Percentiles rank a stretch among this genome's conserved stretches.
Conservation (phyloP, 768 basidiomycete species). For the Lactarius pseudohatsudake region DNA sequence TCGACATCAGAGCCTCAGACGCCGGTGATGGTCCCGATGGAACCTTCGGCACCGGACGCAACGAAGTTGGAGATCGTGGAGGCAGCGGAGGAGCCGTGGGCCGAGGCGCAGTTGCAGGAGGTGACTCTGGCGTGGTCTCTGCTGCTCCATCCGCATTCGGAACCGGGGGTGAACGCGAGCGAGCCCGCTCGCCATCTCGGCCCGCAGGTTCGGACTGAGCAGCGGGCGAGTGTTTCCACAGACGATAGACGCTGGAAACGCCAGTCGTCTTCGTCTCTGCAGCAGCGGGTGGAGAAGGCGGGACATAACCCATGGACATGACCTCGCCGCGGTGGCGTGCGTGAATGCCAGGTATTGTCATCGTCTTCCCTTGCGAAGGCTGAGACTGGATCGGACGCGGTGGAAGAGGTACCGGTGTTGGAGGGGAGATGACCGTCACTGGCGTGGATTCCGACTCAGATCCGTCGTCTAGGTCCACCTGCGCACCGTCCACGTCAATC, state of each 20-base stretch:
- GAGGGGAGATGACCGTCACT: conserved; percentile 4
- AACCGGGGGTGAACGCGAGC: neutral
- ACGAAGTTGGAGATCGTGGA: conserved; percentile 41
- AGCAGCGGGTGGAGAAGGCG: conserved; percentile 44
- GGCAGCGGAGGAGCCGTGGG: conserved; percentile 47
- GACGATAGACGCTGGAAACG: conserved; percentile 68
- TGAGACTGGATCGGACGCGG: conserved; percentile 66
- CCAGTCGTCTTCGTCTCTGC: conserved; percentile 46
- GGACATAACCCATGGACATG: conserved; percentile 80
- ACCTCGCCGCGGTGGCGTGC: conserved; percentile 82
- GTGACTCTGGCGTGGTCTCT: conserved; percentile 8
- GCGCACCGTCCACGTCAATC: conserved; percentile 16
- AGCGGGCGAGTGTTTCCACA: conserved; percentile 62
- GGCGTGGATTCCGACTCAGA: neutral
- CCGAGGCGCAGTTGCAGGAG: conserved; percentile 20
- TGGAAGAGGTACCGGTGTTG: conserved; percentile 25
- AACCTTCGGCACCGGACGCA: conserved; percentile 28
- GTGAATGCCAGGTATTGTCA: conserved; percentile 88
- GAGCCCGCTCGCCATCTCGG: conserved; percentile 13
- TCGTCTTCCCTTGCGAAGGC: conserved; percentile 69
- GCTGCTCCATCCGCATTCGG: conserved; percentile 7
- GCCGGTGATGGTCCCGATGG: conserved; percentile 39
- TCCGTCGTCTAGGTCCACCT: conserved; percentile 4
- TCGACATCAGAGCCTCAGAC: conserved; percentile 56
- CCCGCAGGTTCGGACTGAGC: conserved; percentile 21